These are phyloP conservation scores for Umbilicus rupestris DNA, from an alignment of 164 flowering plant genomes.

Conservation along the genomic window DNA sequence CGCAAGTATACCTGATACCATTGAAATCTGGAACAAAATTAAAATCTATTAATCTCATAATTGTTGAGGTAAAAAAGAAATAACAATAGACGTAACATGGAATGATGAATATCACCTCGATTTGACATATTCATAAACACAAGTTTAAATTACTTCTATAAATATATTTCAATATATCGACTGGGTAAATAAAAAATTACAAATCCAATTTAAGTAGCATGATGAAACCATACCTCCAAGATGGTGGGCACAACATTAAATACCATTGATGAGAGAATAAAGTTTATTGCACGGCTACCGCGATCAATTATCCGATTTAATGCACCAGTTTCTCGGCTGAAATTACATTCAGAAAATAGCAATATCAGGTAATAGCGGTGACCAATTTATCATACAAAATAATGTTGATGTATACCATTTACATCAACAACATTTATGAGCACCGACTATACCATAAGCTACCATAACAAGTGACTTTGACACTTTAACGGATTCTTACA, in stretches of 20 bases:
- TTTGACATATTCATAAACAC: not conserved
- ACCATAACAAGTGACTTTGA: not conserved
- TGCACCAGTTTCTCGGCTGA: conserved; percentile 96
- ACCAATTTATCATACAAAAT: not conserved
- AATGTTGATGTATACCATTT: not conserved
- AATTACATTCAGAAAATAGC: conserved; percentile 17
- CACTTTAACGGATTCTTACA: not conserved
- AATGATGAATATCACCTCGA: not conserved
- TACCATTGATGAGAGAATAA: conserved; percentile 82
- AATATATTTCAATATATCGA: not conserved
- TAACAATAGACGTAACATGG: not conserved
- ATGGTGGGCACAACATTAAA: conserved; percentile 95
- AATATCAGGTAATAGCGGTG: conserved; percentile 8
- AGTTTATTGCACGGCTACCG: conserved; percentile 98
- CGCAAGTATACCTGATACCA: conserved; percentile 98
- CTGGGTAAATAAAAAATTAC: not conserved
- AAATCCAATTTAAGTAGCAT: not conserved
- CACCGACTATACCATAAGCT: not conserved
- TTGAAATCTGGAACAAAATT: conserved; percentile 66
- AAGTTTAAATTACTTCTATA: not conserved
- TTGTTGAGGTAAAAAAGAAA: conserved; percentile 2
- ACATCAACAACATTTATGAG: no score
- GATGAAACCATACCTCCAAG: conserved; percentile 61
- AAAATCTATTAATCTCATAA: conserved; percentile 22
- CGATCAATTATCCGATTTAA: conserved; percentile 90